phyloP scores from a whole-genome alignment of 1,284 basidiomycete genomes.

The Coniferiporia weirii region DNA sequence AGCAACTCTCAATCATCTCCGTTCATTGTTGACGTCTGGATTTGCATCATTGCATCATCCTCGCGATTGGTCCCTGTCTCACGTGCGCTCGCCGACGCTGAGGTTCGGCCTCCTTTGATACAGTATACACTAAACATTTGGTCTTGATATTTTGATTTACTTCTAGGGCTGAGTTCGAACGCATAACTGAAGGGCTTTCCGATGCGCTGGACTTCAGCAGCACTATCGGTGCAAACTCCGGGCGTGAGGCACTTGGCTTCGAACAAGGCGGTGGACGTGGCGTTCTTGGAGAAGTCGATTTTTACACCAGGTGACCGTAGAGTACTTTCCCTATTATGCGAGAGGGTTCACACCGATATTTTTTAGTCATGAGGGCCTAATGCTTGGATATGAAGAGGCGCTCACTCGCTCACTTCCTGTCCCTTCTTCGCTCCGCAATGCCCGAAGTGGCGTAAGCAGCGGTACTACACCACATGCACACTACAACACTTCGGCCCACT shows the following conservation, averaged over 20 bases:
- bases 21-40: slow-evolving; percentile 82
- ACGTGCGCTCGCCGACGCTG: slow-evolving; percentile 81
- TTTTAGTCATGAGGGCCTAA: slow-evolving; percentile 86
- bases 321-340: background rate
- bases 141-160: background rate
- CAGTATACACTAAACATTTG: background rate
- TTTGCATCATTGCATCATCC: slow-evolving; percentile 89
- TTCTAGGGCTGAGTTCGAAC: slow-evolving; percentile 73
- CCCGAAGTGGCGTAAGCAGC: background rate
- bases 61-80: slow-evolving; percentile 86
- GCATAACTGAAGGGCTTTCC: slow-evolving; percentile 78
- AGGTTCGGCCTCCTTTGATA: slow-evolving; percentile 39
- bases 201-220: slow-evolving; percentile 93
- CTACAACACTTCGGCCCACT: slow-evolving; percentile 89
- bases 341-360: background rate
- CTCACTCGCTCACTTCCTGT: slow-evolving; percentile 67
- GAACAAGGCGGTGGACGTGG: slow-evolving; percentile 67
- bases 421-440: slow-evolving; percentile 25
- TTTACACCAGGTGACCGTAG: slow-evolving; percentile 74
- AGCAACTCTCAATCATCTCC: slow-evolving; percentile 90
- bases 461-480: slow-evolving; percentile 34
- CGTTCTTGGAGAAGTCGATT: slow-evolving; percentile 86
- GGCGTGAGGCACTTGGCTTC: slow-evolving; percentile 46
- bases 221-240: slow-evolving; percentile 73
- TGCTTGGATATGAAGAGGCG: slow-evolving; percentile 91